Base-by-base conservation (phyloP, 2,329 filamentous ascomycete species). In the Clonostachys sp. region DNA sequence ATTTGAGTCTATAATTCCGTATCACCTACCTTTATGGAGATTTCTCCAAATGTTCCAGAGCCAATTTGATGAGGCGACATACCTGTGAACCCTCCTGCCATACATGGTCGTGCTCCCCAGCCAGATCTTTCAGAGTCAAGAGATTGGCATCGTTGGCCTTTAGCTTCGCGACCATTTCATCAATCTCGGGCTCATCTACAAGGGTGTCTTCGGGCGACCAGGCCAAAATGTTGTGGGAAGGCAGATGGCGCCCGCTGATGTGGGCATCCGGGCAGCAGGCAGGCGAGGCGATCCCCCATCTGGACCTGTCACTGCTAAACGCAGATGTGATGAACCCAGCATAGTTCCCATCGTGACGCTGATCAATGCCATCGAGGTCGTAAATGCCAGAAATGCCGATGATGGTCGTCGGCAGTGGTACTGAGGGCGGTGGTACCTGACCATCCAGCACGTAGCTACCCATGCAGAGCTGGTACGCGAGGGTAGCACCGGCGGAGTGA, bases 351-450 rank as follows among this genome's bases (percentile, higher is more conserved):
- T 58, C 60, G 35, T 75, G 68, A 8, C 74, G 68, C 42, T 68
- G 62, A 24, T 73, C 66, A 17, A 89, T 63, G 0, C 72, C 73
- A 8, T 71, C 70, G 10, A 90, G 62, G 57, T 86, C 79, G 62
- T 88, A 89, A 18, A 90, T 80, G 1, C 86, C 86, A 47, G 78
- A 78, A 17, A 87, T 64, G 34, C 82, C 77, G 5, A 87, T 59
- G n/a, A 87, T 64, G 5, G 74, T 78, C 4, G 66, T 57, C 0
- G 81, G 81, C 16, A 70, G 58, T 6, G 61, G 63, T 5, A 69
- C 58, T 9, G 62, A 49, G 24, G 41, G 54, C 44, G 47, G 49
- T 14, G 20, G 4, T 10, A 5, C 18, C 35, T n/a, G 45, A 47
- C 48, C 45, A 44, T 49, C 55, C 16, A 66, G 51, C 44, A 66